phyloP scores from a whole-genome alignment of 768 basidiomycete genomes.

The Sporobolomyces pararoseus region DNA sequence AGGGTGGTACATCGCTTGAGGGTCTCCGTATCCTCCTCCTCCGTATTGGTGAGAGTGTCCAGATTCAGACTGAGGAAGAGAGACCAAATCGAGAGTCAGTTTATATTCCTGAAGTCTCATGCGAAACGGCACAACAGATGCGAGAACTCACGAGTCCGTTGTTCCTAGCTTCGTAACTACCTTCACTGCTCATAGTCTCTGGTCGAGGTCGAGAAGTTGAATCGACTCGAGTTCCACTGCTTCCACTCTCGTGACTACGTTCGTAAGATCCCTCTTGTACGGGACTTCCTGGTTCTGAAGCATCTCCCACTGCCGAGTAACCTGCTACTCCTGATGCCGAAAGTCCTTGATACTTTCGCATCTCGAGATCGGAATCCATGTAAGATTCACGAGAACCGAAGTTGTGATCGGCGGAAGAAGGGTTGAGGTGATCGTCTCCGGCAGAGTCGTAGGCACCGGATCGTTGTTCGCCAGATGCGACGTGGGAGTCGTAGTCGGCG shows the following conservation, averaged over 20 bases:
- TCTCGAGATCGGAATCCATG: slow-evolving; percentile 42
- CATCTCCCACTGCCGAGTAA: slow-evolving; percentile 39
- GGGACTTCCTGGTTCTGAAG: slow-evolving; percentile 36
- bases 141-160: slow-evolving; percentile 13
- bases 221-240: slow-evolving; percentile 39
- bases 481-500: slow-evolving; percentile 22
- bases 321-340: slow-evolving; percentile 38
- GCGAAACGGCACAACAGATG: background rate
- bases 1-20: slow-evolving; percentile 24
- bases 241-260: slow-evolving; percentile 40
- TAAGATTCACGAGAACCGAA: slow-evolving; percentile 31
- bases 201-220: slow-evolving; percentile 23
- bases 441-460: slow-evolving; percentile 19
- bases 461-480: background rate
- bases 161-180: slow-evolving; percentile 26
- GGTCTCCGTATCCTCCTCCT: slow-evolving; percentile 19
- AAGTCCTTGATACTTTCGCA: slow-evolving; percentile 42
- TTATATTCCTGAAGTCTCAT: too few species aligned
- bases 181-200: slow-evolving; percentile 43
- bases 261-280: slow-evolving; percentile 38
- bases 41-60: slow-evolving; percentile 35
- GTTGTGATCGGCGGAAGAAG: slow-evolving; percentile 20
- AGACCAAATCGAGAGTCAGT: background rate
- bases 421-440: slow-evolving; percentile 33
- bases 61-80: slow-evolving; percentile 33